Evolutionary conservation across 2,329 filamentous ascomycete species (phyloP).

Genomic region (Fusarium sp.): DNA sequence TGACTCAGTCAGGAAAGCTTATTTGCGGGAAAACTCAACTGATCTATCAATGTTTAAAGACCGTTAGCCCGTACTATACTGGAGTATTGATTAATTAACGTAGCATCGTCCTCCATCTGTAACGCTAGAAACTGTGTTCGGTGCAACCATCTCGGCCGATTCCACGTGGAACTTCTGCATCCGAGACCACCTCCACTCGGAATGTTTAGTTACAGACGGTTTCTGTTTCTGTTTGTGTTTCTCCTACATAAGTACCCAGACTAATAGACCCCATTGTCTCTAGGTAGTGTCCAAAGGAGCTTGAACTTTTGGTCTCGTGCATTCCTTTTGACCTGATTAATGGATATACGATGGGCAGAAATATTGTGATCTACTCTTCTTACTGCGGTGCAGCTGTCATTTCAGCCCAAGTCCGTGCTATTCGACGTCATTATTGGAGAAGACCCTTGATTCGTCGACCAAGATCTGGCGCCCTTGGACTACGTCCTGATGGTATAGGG

Average conservation of each 20-base stretch:
- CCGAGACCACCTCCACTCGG: conserved; percentile 23
- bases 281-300: neutral
- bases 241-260: neutral
- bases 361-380: conserved; percentile 25
- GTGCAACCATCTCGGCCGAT: conserved; percentile 26
- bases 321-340: neutral
- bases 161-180: conserved; percentile 35
- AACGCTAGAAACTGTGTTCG: conserved; percentile 11
- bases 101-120: neutral
- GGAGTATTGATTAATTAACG: neutral
- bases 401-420: conserved; percentile 20
- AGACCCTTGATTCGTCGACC: neutral
- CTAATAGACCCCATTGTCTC: neutral
- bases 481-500: neutral
- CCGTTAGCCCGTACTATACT: neutral
- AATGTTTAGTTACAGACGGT: neutral
- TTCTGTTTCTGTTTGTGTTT: neutral
- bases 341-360: neutral
- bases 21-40: neutral
- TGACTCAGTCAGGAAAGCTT: neutral
- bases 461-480: neutral
- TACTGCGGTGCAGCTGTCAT: conserved; percentile 11
- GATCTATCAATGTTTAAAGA: neutral
- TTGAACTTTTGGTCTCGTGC: neutral
- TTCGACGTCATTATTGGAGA: conserved; percentile 13